phyloP scores from a whole-genome alignment of 2,329 filamentous ascomycete genomes.

The Venturiaceae sp. region DNA sequence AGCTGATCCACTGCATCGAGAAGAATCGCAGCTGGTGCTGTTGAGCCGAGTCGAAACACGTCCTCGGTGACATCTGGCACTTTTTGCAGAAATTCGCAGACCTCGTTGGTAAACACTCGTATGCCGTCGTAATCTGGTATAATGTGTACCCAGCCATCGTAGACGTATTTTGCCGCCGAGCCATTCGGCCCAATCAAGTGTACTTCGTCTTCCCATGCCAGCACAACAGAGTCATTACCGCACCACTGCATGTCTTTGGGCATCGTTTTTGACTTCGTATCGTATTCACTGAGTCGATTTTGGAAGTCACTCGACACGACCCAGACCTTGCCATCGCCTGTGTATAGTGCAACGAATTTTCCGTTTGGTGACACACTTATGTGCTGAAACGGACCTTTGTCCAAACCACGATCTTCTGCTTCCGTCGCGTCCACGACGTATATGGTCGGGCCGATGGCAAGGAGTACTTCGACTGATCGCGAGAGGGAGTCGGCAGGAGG shows the following conservation, averaged over 20 bases:
- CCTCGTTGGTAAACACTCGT: slow-evolving; percentile 78
- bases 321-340: slow-evolving; percentile 74
- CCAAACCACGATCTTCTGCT: slow-evolving; percentile 80
- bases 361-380: slow-evolving; percentile 88
- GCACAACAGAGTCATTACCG: slow-evolving; percentile 82
- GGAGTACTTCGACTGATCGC: slow-evolving; percentile 81
- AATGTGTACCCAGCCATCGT: slow-evolving; percentile 84
- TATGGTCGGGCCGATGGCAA: slow-evolving; percentile 77
- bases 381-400: slow-evolving; percentile 87
- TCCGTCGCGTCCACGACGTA: slow-evolving; percentile 82
- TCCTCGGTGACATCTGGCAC: slow-evolving; percentile 80
- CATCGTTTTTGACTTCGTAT: slow-evolving; percentile 73
- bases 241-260: slow-evolving; percentile 93
- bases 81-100: slow-evolving; percentile 96
- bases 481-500: slow-evolving; percentile 83
- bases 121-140: slow-evolving; percentile 86
- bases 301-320: slow-evolving; percentile 95
- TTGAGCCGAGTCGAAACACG: slow-evolving; percentile 80
- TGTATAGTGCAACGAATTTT: slow-evolving; percentile 79
- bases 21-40: slow-evolving; percentile 82
- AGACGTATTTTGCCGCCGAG: slow-evolving; percentile 68
- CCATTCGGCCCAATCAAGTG: slow-evolving; percentile 84
- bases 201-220: slow-evolving; percentile 97
- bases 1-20: slow-evolving; percentile 87
- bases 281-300: slow-evolving; percentile 81